These are phyloP conservation scores for Alternaria incomplexa DNA, from an alignment of 2,329 filamentous ascomycete species.

Conservation along the genomic window DNA sequence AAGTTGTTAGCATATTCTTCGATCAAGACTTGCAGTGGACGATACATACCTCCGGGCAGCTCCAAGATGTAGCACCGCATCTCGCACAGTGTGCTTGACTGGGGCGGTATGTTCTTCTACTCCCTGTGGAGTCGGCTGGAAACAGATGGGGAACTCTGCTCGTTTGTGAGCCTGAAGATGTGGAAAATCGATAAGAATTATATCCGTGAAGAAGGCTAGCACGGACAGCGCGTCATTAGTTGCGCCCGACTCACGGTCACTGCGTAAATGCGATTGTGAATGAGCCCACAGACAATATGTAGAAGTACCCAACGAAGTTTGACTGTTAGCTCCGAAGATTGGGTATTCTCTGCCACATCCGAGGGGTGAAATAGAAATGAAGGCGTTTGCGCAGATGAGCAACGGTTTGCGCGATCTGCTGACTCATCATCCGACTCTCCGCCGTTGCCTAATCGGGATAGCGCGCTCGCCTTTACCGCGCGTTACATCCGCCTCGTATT, in stretches of 20 bases:
- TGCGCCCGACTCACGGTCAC: background rate
- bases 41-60: no score
- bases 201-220: no score
- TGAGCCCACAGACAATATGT: background rate
- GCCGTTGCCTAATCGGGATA: background rate
- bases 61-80: no score
- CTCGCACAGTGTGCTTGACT: no score
- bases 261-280: fast-evolving
- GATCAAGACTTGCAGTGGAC: no score
- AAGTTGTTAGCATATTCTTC: background rate
- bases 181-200: fast-evolving
- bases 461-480: background rate
- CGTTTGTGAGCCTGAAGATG: background rate
- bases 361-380: background rate
- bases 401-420: background rate
- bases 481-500: background rate
- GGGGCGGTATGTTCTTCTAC: no score
- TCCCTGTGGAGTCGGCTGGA: no score
- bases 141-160: background rate
- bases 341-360: fast-evolving
- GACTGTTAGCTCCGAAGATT: background rate
- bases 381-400: background rate
- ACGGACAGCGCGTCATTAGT: background rate
- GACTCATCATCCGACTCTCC: background rate
- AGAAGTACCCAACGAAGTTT: background rate